Evolutionary conservation across 228 moss, liverwort and hornwort genomes (phyloP).

Genomic region (Sphagnum magellanicum): DNA sequence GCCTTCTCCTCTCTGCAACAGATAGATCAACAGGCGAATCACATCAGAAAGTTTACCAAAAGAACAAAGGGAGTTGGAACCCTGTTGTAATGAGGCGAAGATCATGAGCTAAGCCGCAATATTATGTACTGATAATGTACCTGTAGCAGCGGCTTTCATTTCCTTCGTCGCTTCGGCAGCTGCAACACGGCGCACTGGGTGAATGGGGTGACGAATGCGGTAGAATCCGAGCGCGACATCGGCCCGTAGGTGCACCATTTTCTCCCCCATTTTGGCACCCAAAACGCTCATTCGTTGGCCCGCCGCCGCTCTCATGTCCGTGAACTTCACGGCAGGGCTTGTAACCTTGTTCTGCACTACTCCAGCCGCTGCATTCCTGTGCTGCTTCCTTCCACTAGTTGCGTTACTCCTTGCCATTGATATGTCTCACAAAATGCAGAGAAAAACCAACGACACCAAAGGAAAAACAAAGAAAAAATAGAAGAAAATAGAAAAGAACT

Average conservation of each 20-base stretch:
- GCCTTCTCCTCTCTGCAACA: constrained; percentile 27
- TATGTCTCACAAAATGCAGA: too few species aligned
- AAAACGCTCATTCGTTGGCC: constrained; percentile 32
- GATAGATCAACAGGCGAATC: not conserved
- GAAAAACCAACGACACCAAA: too few species aligned
- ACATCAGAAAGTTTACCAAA: not conserved
- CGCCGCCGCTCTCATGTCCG: constrained; percentile 31
- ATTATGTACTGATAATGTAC: constrained; percentile 3
- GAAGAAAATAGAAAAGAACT: too few species aligned
- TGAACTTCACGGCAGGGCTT: constrained; percentile 26
- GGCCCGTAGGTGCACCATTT: constrained; percentile 22
- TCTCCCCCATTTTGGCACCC: constrained; percentile 41
- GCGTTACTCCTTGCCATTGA: constrained; percentile 12
- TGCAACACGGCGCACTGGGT: constrained; percentile 24
- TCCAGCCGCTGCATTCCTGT: not conserved
- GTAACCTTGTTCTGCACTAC: constrained; percentile 25
- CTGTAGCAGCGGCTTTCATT: constrained; percentile 44
- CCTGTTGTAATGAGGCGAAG: too few species aligned
- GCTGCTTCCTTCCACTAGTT: constrained; percentile 9
- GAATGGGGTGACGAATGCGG: constrained; percentile 25
- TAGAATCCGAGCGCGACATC: constrained; percentile 30
- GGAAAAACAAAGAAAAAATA: too few species aligned
- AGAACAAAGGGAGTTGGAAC: not conserved
- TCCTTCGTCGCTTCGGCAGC: constrained; percentile 23
- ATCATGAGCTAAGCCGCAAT: too few species aligned